Base-by-base conservation (phyloP, 805 yeast genomes). In the Wickerhamiella kurtzmanii region DNA sequence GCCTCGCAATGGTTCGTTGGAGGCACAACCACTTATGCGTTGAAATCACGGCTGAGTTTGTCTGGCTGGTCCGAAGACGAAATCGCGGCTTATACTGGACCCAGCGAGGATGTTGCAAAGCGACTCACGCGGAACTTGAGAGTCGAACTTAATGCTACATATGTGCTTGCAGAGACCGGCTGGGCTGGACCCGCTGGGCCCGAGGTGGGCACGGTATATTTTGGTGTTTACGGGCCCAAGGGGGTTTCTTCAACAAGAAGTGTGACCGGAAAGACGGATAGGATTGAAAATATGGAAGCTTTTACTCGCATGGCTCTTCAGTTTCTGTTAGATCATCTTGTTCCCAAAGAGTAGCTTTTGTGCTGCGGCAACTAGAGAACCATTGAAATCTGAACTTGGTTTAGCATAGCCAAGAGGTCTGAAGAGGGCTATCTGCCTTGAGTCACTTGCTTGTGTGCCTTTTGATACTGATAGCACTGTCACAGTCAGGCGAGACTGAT, bases 1-100 rank as follows among this genome's bases (percentile, higher is more conserved):
- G 95, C 95, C 0, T 80, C 92, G 8, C 66, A 71, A 49, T 86
- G 82, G 64, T 85, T 80, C 56, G 82, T 82, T 49, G 95, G 95
- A 17, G 88, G 94, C 0, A 79, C 88, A 13, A 64, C 85, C 46
- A 80, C 86, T 2, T 85, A 85, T 61, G 79, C 89, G 50, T 66
- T 86, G 53, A 76, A 76, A 51, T 84, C 87, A 21, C 69, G 94
- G 40, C 68, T 85, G 53, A 76, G 79, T 55, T 70, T 83, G 9
- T 74, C 82, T 2, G 95, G 95, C 0, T 85, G 94, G 94, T 69
- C 78, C 18, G 74, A 74, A 38, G 71, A 72, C 18, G 94, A 84
- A 44, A 81, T 86, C 20, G 63, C 69, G 32, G 69, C 70, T 47
- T 86, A 84, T 60, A 82, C 88, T 40, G 95, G 94, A 0, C 94